Base-by-base conservation (phyloP, 805 yeast genomes). In the Yamadazyma insecticola region DNA sequence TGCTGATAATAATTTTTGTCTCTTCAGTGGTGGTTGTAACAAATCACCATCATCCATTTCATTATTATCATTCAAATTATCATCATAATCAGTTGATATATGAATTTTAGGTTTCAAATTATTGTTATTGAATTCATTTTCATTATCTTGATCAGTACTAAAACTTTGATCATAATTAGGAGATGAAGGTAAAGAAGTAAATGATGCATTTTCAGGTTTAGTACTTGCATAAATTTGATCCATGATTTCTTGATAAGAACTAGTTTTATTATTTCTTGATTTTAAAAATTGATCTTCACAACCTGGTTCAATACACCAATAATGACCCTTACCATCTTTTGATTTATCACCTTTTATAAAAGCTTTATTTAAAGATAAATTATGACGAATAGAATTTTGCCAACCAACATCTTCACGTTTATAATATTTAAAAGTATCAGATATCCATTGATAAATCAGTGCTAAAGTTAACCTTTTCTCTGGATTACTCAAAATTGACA, bases 371-470 rank as follows among this genome's bases (percentile, higher is more conserved):
- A 92, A 67, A 2, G 97, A 88, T 33, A 92, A 64, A 55, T 92
- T 92, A 59, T 92, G 98, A 46, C 98, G 78, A 45, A 92, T 90
- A 5, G 96, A 88, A 61, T 92, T 90, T 59, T 90, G 97, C 98
- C 98, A 90, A 16, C 97, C 96, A 8, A 86, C 82, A 45, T 87
- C 95, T 37, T 84, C 82, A 41, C 75, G 77, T 41, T 79, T 77
- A 58, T 92, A 92, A 53, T 81, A 90, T 40, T 70, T 74, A 56
- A 89, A 90, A 22, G 94, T 82, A 26, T 77, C 78, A 6, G 92
- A 77, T 26, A 90, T 92, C 98, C 98, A 90, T 45, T 67, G 71
- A 62, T 90, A 90, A 24, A 90, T 92, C 49, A 87, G 96, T 6
- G 68, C 60, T 25, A 65, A 49, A 3, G 71, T 63, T 35, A 65